Evolutionary conservation across 2,329 filamentous ascomycete species (phyloP).

Genomic region (Xylaria polymorpha): DNA sequence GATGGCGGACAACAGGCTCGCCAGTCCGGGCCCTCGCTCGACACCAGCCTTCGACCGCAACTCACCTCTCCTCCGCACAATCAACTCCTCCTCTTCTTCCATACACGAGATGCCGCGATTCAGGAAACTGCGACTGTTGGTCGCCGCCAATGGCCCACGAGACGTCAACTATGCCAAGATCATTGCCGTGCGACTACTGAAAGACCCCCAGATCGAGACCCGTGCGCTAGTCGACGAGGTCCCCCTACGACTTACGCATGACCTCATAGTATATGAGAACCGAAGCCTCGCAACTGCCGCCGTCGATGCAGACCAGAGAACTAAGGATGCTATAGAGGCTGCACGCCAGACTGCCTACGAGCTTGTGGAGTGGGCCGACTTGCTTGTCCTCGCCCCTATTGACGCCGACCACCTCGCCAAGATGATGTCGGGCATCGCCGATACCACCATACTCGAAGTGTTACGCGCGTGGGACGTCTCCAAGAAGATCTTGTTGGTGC

Average conservation of each 20-base stretch:
- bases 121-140: slow-evolving; percentile 68
- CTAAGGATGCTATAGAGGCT: slow-evolving; percentile 61
- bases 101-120: slow-evolving; percentile 55
- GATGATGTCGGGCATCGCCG: slow-evolving; percentile 87
- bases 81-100: slow-evolving; percentile 49
- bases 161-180: slow-evolving; percentile 74
- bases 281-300: slow-evolving; percentile 55
- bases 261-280: slow-evolving; percentile 70
- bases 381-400: slow-evolving; percentile 85
- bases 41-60: slow-evolving; percentile 15
- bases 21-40: slow-evolving; percentile 20
- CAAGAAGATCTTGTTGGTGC: slow-evolving; percentile 86
- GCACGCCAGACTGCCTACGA: slow-evolving; percentile 68
- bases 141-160: slow-evolving; percentile 73
- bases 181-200: slow-evolving; percentile 74
- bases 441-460: slow-evolving; percentile 82
- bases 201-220: slow-evolving; percentile 70
- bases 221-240: slow-evolving; percentile 74
- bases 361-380: slow-evolving; percentile 86
- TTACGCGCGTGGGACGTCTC: slow-evolving; percentile 87
- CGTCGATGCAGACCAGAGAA: slow-evolving; percentile 52
- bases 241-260: slow-evolving; percentile 70
- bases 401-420: slow-evolving; percentile 86
- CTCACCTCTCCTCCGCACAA: slow-evolving; percentile 35
- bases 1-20: slow-evolving; percentile 32